phyloP scores from a whole-genome alignment of 2,329 filamentous ascomycete species.

The Nemania sp. region DNA sequence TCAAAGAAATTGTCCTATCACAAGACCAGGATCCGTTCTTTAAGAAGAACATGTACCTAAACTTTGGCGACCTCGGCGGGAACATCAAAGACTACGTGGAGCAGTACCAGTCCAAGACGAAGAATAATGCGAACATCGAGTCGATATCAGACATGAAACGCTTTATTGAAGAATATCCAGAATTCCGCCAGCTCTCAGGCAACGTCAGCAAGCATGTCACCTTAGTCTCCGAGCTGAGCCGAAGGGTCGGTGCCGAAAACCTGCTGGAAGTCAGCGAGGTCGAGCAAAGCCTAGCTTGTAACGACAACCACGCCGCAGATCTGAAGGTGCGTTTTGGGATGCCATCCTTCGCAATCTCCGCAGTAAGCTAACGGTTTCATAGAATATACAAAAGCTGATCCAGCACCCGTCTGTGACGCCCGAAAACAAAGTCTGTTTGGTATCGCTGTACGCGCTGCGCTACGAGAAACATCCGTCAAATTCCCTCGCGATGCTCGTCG shows the following conservation, averaged over 20 bases:
- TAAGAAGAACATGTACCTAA: slow-evolving; percentile 98
- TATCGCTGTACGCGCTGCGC: slow-evolving; percentile 91
- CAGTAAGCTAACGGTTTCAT: slow-evolving; percentile 31
- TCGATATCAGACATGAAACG: slow-evolving; percentile 99
- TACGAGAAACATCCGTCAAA: slow-evolving; percentile 88
- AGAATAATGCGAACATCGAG: slow-evolving; percentile 93
- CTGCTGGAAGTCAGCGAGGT: slow-evolving; percentile 96
- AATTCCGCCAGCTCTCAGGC: slow-evolving; percentile 94
- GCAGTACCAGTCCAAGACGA: slow-evolving; percentile 97
- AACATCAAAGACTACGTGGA: slow-evolving; percentile 99
- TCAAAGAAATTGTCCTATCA: slow-evolving; percentile 92
- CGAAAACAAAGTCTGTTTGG: slow-evolving; percentile 84
- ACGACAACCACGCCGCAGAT: slow-evolving; percentile 89
- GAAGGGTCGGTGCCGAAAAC: slow-evolving; percentile 81
- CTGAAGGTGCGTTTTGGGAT: slow-evolving; percentile 69
- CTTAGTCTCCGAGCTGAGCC: slow-evolving; percentile 88
- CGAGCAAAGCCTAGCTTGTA: slow-evolving; percentile 95
- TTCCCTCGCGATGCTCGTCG: slow-evolving; percentile 79
- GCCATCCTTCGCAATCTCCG: background rate
- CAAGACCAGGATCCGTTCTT: slow-evolving; percentile 99
- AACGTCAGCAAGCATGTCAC: slow-evolving; percentile 99
- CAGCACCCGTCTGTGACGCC: slow-evolving; percentile 75
- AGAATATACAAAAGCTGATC: slow-evolving; percentile 85
- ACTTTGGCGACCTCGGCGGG: slow-evolving; percentile 92
- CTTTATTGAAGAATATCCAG: slow-evolving; percentile 97